Conservation (phyloP, 106 monocot species). For the Acorus calamus region DNA sequence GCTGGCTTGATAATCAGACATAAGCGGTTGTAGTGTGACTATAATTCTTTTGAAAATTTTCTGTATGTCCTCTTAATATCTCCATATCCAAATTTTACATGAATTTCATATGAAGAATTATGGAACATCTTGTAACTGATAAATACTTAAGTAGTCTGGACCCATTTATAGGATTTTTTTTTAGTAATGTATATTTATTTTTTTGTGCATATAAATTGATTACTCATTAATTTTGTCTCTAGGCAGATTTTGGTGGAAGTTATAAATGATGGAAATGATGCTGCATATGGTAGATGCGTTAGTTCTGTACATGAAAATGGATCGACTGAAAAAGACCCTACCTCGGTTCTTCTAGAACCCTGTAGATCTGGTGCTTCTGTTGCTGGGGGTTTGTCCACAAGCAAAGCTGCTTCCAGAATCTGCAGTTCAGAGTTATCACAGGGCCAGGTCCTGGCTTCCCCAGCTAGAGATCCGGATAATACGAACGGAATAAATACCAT, state of each 20-base stretch:
- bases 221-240: slow-evolving; percentile 6
- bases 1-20: no score
- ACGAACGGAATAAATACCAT: slow-evolving; percentile 35
- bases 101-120: no score
- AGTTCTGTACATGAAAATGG: slow-evolving; percentile 78
- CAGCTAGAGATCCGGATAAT: slow-evolving; percentile 58
- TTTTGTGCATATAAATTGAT: background rate
- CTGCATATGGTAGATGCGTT: slow-evolving; percentile 31
- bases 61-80: no score
- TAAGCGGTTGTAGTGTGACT: no score
- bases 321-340: slow-evolving; percentile 44
- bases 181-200: background rate
- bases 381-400: slow-evolving; percentile 53
- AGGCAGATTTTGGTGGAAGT: slow-evolving; percentile 90
- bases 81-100: no score
- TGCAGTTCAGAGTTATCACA: slow-evolving; percentile 61
- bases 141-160: no score
- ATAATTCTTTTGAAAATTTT: no score
- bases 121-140: no score
- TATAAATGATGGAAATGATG: slow-evolving; percentile 39
- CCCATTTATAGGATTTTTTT: no score
- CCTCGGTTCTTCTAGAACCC: slow-evolving; percentile 41
- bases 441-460: slow-evolving; percentile 42
- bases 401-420: slow-evolving; percentile 58
- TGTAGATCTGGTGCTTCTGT: slow-evolving; percentile 34